phyloP scores from a whole-genome alignment of 2,329 filamentous ascomycete species.

The Calonectria ilicicola region DNA sequence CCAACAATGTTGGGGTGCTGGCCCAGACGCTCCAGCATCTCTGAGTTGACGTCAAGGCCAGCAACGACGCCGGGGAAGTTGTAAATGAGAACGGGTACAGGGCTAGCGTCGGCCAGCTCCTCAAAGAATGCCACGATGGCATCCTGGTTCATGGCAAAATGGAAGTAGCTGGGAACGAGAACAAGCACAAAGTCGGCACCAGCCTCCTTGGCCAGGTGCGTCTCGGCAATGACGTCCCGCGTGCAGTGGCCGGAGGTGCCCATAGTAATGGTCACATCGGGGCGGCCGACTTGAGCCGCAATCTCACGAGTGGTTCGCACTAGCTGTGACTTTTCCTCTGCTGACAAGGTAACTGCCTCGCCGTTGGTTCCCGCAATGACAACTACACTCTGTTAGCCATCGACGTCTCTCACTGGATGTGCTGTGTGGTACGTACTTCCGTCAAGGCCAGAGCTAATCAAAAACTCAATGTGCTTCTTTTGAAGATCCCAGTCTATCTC shows the following conservation, averaged over 20 bases:
- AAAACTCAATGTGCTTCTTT: conserved; percentile 63
- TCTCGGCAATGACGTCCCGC: conserved; percentile 74
- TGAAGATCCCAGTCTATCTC: conserved; percentile 69
- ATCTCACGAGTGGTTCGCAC: conserved; percentile 71
- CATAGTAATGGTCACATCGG: conserved; percentile 72
- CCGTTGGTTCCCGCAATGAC: conserved; percentile 81
- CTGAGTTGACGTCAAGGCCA: conserved; percentile 76
- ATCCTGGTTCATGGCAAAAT: conserved; percentile 70
- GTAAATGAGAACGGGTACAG: conserved; percentile 76
- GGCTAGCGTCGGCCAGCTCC: conserved; percentile 67
- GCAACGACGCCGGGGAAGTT: conserved; percentile 78
- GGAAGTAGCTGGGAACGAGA: conserved; percentile 79
- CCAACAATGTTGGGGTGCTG: conserved; percentile 75
- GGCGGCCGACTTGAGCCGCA: conserved; percentile 66
- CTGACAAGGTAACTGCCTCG: conserved; percentile 77
- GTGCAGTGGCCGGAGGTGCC: conserved; percentile 76
- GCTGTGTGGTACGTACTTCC: conserved; percentile 49
- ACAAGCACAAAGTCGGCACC: conserved; percentile 78
- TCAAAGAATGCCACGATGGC: conserved; percentile 73
- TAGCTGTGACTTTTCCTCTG: conserved; percentile 72
- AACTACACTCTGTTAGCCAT: conserved; percentile 50
- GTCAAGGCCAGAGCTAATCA: conserved; percentile 65
- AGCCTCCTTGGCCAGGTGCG: conserved; percentile 69
- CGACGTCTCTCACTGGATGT: fast-evolving
- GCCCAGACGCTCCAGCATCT: conserved; percentile 69